Evolutionary conservation across 2,329 filamentous ascomycete genomes (phyloP), one percentile per base, ranked within the genome.

Genomic region (Zasmidium citrigriseum): DNA sequence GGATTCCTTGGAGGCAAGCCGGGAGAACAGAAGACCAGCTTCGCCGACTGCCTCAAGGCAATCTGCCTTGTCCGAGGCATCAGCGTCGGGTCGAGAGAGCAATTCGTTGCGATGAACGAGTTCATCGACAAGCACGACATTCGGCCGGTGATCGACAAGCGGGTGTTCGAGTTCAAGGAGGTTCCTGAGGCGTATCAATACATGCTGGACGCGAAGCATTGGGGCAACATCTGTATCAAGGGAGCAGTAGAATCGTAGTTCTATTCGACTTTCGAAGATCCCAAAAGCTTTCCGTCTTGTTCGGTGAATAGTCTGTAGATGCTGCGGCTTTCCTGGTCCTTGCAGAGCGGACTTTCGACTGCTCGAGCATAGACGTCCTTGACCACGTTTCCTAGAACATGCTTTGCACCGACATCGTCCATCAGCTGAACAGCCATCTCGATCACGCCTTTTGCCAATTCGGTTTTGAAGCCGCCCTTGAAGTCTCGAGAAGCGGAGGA

Each of bases 41-140:
- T 83, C 60, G 69, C 85, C 34, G 82, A 85, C 45, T 74, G 76
- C 21, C 67, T 86, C 61, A 72, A 58, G 58, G 70, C 77, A 47
- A 72, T 81, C 49, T 83, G 79, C 71, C 85, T 80, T 2, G 81
- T 85, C 9, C 75, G 84, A 5, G 84, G 84, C 54, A 70, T 86
- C 10, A 75, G 83, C 46, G 82, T 86, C 14, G 84, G 84, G 3
- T 80, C 77, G 50, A 77, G 80, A 64, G 72, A 75, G 34, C 77
- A 83, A 68, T 83, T 86, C 72, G 77, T 82, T 64, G 82, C 84
- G 34, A 85, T 86, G 83, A 79, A 82, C 60, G 69, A 72, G n/a
- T 81, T 82, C 1, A 83, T 86, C 55, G 83, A 86, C 70, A 78
- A 76, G 14, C 83, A 83, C 59, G 70, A 84, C 59, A 81, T 86